Conservation (phyloP, 495 filamentous ascomycete species). For the Annulohypoxylon bovei region DNA sequence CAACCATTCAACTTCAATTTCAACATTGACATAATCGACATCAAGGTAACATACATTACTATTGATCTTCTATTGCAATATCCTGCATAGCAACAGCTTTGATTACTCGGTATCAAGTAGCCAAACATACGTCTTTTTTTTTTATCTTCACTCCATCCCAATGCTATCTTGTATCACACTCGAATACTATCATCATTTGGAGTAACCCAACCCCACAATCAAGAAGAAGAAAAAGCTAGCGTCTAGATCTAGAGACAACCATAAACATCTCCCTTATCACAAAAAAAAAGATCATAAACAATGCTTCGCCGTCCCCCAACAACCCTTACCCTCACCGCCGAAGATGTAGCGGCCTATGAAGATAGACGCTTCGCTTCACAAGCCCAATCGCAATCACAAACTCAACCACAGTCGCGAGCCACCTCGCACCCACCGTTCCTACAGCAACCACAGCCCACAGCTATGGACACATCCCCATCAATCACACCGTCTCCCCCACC, state of each 20-base stretch:
- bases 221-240: neutral
- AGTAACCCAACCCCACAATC: neutral
- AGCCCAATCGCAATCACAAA: constrained; percentile 37
- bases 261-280: neutral
- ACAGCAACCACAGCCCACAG: constrained; percentile 25
- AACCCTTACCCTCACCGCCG: constrained; percentile 76
- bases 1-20: neutral
- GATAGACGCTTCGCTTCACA: constrained; percentile 58
- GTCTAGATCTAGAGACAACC: neutral
- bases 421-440: constrained; percentile 26
- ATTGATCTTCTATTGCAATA: neutral
- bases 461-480: constrained; percentile 43
- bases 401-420: constrained; percentile 30
- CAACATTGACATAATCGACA: neutral
- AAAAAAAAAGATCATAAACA: constrained; percentile 16
- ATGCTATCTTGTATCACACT: neutral
- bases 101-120: constrained; percentile 1
- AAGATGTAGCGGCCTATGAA: constrained; percentile 82
- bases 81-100: neutral
- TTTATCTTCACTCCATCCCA: neutral
- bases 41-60: neutral
- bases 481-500: constrained; percentile 17
- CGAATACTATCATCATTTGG: neutral
- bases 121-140: neutral
- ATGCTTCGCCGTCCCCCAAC: constrained; percentile 90